Conservation (phyloP, 768 basidiomycete species). For the Cantharellus anzutake region DNA sequence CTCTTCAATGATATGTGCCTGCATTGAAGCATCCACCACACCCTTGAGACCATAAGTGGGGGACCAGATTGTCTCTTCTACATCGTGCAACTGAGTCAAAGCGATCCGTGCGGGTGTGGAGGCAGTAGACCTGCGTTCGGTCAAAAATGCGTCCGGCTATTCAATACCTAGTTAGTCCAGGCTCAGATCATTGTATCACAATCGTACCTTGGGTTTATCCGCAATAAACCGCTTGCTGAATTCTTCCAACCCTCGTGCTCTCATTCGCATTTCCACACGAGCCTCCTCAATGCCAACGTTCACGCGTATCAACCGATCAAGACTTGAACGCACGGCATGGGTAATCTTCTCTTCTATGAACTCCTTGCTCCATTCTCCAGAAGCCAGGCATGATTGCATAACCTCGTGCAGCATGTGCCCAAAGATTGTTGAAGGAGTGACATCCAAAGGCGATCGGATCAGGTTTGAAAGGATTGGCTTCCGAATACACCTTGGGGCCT, state of each 20-base stretch:
- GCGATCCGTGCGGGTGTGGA: slow-evolving; percentile 40
- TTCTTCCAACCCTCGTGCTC: slow-evolving; percentile 42
- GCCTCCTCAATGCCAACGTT: slow-evolving; percentile 42
- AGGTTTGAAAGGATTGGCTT: slow-evolving; percentile 64
- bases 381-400: slow-evolving; percentile 57
- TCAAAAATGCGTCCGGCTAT: slow-evolving; percentile 45
- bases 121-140: slow-evolving; percentile 41
- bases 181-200: not conserved
- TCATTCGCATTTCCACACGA: slow-evolving; percentile 34
- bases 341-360: slow-evolving; percentile 45
- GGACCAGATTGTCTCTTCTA: slow-evolving; percentile 97
- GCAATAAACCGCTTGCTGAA: slow-evolving; percentile 54
- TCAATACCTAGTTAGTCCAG: not conserved
- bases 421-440: slow-evolving; percentile 35
- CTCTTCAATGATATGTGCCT: slow-evolving; percentile 35
- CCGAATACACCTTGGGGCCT: slow-evolving; percentile 63
- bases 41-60: slow-evolving; percentile 90
- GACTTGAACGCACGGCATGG: slow-evolving; percentile 29
- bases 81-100: slow-evolving; percentile 56
- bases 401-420: slow-evolving; percentile 89
- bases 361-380: slow-evolving; percentile 38
- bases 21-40: slow-evolving; percentile 81
- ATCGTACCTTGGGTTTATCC: slow-evolving; percentile 38
- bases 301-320: slow-evolving; percentile 45
- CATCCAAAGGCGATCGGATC: slow-evolving; percentile 25